Evolutionary conservation across 208 protist genomes (phyloP).

Genomic region (Borovskyia barvae): DNA sequence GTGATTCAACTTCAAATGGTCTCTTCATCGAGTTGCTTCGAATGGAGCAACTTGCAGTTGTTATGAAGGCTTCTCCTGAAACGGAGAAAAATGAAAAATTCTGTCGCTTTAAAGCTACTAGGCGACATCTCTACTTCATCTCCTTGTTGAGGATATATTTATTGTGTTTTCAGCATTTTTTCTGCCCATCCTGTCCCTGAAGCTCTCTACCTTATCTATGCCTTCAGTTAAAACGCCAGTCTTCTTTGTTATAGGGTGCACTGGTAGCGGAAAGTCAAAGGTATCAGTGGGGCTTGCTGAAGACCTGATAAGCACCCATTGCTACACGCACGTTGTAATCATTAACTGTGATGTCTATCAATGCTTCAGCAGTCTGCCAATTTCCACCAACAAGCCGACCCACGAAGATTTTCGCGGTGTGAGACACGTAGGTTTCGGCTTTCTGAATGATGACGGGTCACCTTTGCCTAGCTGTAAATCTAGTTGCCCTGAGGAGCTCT

Average conservation of each 20-base stretch:
- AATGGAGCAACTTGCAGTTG: no score
- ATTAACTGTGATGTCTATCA: conserved; percentile 91
- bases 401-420: conserved; percentile 50
- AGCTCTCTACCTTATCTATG: no score
- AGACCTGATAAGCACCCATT: conserved; percentile 23
- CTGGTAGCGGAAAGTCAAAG: conserved; percentile 83
- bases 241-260: conserved; percentile 86
- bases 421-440: conserved; percentile 76
- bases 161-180: not conserved
- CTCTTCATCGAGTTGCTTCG: no score
- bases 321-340: conserved; percentile 68
- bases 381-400: conserved; percentile 86
- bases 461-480: conserved; percentile 18
- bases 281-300: conserved; percentile 69
- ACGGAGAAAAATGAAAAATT: not conserved
- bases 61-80: no score
- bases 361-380: conserved; percentile 81
- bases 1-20: no score
- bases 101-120: not conserved
- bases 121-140: conserved; percentile 1
- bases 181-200: not conserved
- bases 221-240: conserved; percentile 27
- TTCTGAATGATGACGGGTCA: conserved; percentile 41
- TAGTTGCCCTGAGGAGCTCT: not conserved
- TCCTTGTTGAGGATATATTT: not conserved